phyloP scores from a whole-genome alignment of 2,329 filamentous ascomycete genomes.

The Teratosphaeria gauchensis region DNA sequence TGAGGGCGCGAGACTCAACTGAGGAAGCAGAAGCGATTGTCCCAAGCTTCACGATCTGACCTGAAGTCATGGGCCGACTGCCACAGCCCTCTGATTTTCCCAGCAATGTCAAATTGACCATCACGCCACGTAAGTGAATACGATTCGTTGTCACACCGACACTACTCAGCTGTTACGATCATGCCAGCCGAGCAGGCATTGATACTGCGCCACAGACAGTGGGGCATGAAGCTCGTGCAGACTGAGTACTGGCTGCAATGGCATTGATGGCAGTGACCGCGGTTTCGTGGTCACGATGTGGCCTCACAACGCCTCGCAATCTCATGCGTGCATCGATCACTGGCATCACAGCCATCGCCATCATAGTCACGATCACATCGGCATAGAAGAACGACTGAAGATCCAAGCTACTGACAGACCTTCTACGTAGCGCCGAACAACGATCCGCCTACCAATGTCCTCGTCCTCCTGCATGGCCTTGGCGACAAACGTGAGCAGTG shows the following conservation, averaged over 20 bases:
- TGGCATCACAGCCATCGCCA: not conserved
- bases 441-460: constrained; percentile 60
- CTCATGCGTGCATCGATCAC: not conserved
- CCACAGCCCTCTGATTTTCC: constrained; percentile 36
- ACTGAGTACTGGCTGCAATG: not conserved
- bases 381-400: not conserved
- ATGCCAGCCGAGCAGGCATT: not conserved
- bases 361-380: not conserved
- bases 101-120: constrained; percentile 29
- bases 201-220: not conserved
- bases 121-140: constrained; percentile 35
- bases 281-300: too few relatives aligned
- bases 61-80: constrained; percentile 27
- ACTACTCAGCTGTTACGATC: not conserved
- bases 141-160: not conserved
- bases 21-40: not conserved
- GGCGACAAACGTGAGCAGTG: constrained; percentile 51
- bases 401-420: not conserved
- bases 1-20: not conserved
- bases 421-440: constrained; percentile 28
- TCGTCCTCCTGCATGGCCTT: constrained; percentile 75
- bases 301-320: not conserved
- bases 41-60: not conserved
- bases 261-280: not conserved
- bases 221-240: not conserved